phyloP scores from a whole-genome alignment of 257 asterid genomes.

The Jacaranda mimosifolia region DNA sequence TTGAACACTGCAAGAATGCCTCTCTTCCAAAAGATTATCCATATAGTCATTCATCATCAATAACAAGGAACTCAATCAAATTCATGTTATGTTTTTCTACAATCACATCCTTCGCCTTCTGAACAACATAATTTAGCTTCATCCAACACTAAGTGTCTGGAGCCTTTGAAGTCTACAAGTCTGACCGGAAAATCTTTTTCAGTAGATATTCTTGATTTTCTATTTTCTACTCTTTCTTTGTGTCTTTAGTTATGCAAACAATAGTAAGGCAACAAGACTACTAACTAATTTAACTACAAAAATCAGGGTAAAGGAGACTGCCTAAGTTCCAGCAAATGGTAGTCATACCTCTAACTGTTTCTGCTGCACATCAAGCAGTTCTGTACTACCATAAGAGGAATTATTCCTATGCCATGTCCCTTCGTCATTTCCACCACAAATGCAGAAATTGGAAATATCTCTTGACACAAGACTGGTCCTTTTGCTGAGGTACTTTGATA shows the following conservation, averaged over 20 bases:
- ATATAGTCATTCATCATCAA: background rate
- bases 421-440: constrained; percentile 67
- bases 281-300: background rate
- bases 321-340: background rate
- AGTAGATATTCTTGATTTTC: background rate
- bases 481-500: constrained; percentile 70
- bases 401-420: constrained; percentile 34
- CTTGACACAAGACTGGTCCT: constrained; percentile 66
- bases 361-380: constrained; percentile 67
- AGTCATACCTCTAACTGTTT: constrained; percentile 43
- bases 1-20: background rate
- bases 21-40: background rate
- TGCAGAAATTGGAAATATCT: constrained; percentile 65
- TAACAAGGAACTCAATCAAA: background rate
- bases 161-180: background rate
- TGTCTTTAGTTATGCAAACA: constrained; percentile 21
- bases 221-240: background rate
- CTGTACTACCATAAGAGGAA: constrained; percentile 46
- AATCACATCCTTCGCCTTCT: background rate
- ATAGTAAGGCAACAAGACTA: background rate
- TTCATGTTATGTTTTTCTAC: background rate
- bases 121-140: background rate
- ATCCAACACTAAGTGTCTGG: background rate
- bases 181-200: background rate
- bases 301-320: background rate